These are phyloP conservation scores for Hypocrella siamensis DNA, from an alignment of 2,329 filamentous ascomycete genomes.

Conservation along the genomic window DNA sequence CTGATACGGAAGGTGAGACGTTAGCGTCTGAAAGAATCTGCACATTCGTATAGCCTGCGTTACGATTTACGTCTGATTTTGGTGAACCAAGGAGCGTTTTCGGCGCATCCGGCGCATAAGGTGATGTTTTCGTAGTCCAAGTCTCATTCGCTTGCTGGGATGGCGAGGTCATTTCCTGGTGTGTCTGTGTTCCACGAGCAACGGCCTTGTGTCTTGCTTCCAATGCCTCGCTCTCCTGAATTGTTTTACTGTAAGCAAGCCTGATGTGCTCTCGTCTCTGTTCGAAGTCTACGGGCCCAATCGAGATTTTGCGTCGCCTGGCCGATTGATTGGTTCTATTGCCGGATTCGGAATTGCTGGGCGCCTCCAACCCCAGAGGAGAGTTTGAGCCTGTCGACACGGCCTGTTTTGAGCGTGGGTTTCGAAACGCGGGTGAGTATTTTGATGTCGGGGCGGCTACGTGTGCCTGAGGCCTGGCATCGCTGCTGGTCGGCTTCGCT, in stretches of 20 bases:
- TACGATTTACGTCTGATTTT: no score
- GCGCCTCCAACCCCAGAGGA: slow-evolving; percentile 49
- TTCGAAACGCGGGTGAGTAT: slow-evolving; percentile 63
- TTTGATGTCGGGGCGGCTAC: slow-evolving; percentile 56
- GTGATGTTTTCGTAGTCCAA: no score
- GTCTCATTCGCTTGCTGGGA: no score
- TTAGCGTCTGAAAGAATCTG: no score
- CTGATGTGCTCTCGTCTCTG: slow-evolving; percentile 70
- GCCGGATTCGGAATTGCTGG: slow-evolving; percentile 27
- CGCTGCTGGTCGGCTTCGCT: slow-evolving; percentile 35
- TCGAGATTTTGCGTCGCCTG: slow-evolving; percentile 37
- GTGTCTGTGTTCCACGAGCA: slow-evolving; percentile 19
- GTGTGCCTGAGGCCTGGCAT: slow-evolving; percentile 52
- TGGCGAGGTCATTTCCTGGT: neutral
- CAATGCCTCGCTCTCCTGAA: slow-evolving; percentile 54
- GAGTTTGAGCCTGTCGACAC: slow-evolving; percentile 62
- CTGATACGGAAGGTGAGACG: no score
- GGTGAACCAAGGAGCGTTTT: no score
- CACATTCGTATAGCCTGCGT: no score
- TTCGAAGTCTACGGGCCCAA: slow-evolving; percentile 73
- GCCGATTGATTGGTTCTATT: slow-evolving; percentile 21
- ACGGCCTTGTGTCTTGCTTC: slow-evolving; percentile 36
- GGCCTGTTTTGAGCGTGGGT: slow-evolving; percentile 65
- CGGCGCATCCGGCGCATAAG: no score
- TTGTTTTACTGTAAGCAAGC: slow-evolving; percentile 71